Evolutionary conservation across 179 eudicot genomes (phyloP).

Genomic region (Silene noctiflora): DNA sequence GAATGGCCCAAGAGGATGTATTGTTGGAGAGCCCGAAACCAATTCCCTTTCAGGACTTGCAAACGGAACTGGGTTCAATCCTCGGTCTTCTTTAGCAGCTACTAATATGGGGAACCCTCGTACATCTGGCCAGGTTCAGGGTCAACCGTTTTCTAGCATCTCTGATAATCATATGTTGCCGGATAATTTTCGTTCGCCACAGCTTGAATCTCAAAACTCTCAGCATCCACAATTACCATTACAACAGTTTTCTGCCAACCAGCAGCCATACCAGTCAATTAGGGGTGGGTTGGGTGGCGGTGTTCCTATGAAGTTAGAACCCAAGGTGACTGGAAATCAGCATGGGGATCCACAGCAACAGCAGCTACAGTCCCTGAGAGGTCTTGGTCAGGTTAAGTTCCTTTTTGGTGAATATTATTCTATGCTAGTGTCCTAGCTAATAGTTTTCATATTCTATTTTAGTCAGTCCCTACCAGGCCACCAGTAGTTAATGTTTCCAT

Average conservation of each 20-base stretch:
- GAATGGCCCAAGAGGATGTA: constrained; percentile 48
- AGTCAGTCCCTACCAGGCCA: too few relatives aligned
- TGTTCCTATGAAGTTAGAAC: constrained; percentile 67
- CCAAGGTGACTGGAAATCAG: constrained; percentile 53
- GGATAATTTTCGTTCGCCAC: constrained; percentile 64
- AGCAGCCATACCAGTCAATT: constrained; percentile 55
- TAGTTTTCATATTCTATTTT: neutral
- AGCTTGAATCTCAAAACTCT: constrained; percentile 51
- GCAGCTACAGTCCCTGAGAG: constrained; percentile 57
- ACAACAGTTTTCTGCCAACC: constrained; percentile 52
- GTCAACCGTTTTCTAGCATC: constrained; percentile 55
- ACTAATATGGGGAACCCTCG: constrained; percentile 45
- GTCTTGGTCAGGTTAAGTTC: constrained; percentile 52
- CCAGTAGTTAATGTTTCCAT: too few relatives aligned
- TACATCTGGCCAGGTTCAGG: constrained; percentile 61
- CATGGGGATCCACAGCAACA: constrained; percentile 39
- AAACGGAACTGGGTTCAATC: constrained; percentile 64
- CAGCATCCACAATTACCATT: constrained; percentile 61
- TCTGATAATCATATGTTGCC: constrained; percentile 52
- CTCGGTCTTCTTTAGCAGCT: constrained; percentile 41
- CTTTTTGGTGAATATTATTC: neutral
- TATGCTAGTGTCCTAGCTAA: too few relatives aligned
- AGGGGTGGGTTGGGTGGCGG: constrained; percentile 55
- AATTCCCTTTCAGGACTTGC: constrained; percentile 60
- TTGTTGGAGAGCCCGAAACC: constrained; percentile 64